Conservation (phyloP, 106 monocot genomes). For the Phalaenopsis aphrodite region DNA sequence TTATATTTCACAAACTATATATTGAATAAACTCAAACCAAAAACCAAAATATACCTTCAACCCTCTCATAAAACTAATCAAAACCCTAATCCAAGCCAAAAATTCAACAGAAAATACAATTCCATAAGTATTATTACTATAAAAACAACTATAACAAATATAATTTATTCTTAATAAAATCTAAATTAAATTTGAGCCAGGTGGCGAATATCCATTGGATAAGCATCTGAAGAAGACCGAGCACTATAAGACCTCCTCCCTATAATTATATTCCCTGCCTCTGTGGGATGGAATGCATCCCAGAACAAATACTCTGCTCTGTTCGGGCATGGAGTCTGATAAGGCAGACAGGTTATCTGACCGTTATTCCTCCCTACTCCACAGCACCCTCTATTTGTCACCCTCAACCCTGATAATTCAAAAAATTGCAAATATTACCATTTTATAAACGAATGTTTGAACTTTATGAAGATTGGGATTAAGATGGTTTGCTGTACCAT, state of each 20-base stretch:
- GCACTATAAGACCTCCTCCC: conserved; percentile 59
- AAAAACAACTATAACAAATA: background rate
- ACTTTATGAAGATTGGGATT: too few relatives aligned
- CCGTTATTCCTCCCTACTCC: conserved; percentile 94
- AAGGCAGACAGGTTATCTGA: conserved; percentile 82
- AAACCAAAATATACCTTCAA: background rate
- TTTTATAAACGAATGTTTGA: too few relatives aligned
- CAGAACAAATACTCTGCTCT: conserved; percentile 64
- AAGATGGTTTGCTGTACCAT: conserved; percentile 21
- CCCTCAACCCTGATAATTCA: conserved; percentile 41
- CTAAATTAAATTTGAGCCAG: conserved; percentile 48
- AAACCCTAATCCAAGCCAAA: background rate
- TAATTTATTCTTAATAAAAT: too few relatives aligned
- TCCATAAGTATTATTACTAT: background rate
- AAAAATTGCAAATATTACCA: background rate
- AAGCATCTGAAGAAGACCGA: conserved; percentile 37
- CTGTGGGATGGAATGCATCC: conserved; percentile 89
- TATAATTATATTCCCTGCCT: conserved; percentile 64
- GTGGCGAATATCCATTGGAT: conserved; percentile 54
- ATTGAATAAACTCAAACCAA: too few relatives aligned
- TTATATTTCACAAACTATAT: too few relatives aligned
- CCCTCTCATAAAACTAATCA: background rate
- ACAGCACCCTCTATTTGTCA: conserved; percentile 74
- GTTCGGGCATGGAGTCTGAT: conserved; percentile 60
- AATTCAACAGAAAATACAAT: background rate